phyloP scores from a whole-genome alignment of 768 basidiomycete species.

The Termitomyces sp. region DNA sequence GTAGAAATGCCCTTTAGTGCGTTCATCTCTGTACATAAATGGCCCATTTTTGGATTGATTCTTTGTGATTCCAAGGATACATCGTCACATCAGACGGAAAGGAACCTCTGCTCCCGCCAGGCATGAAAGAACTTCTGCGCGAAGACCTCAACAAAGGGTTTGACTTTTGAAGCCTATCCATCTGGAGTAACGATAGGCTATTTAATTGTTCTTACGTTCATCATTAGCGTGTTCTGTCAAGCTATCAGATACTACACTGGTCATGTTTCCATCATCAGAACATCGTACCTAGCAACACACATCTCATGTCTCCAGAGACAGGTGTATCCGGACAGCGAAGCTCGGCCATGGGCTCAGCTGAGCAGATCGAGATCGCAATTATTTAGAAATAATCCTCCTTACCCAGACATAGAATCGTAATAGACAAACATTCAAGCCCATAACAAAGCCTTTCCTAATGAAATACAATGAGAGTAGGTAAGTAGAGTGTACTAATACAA shows the following conservation, averaged over 20 bases:
- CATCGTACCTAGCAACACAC: background rate
- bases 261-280: too few relatives aligned
- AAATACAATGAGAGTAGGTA: background rate
- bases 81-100: constrained; percentile 32
- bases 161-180: constrained; percentile 47
- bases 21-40: constrained; percentile 21
- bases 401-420: background rate
- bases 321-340: too few relatives aligned
- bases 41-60: background rate
- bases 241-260: background rate
- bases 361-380: background rate
- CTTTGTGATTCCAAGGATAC: constrained; percentile 31
- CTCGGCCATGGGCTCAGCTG: too few relatives aligned
- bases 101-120: constrained; percentile 77
- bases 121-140: constrained; percentile 83
- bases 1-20: constrained; percentile 98
- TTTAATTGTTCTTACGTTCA: too few relatives aligned
- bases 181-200: too few relatives aligned
- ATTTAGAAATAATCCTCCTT: background rate
- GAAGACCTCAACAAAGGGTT: constrained; percentile 86
- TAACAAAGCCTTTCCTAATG: background rate
- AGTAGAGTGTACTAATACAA: background rate
- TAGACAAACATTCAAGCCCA: background rate
- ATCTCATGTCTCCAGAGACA: too few relatives aligned
- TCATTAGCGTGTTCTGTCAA: background rate